Percentiles rank a stretch among this genome's conserved stretches.
Conservation (phyloP, 176 grass and related monocot species). For the Bolboschoenus planiculmis region DNA sequence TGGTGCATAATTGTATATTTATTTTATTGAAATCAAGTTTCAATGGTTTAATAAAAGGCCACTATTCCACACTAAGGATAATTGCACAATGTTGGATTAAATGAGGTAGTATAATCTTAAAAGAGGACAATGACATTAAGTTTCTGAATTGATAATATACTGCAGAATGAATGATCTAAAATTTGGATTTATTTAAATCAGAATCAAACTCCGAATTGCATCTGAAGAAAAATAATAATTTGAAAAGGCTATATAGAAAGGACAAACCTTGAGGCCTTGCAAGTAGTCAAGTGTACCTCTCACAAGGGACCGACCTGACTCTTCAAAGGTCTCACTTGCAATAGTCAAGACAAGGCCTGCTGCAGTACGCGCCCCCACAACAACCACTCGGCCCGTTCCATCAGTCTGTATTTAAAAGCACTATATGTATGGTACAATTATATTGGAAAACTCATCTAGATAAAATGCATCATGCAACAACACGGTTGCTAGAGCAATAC, state of each 20-base stretch:
- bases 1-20: background rate
- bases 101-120: background rate
- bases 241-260: conserved; percentile 2
- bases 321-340: conserved; percentile 98
- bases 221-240: background rate
- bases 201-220: background rate
- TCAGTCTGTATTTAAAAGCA: conserved; percentile 62
- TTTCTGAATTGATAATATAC: conserved; percentile 2
- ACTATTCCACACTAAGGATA: background rate
- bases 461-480: background rate
- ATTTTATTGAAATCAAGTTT: background rate
- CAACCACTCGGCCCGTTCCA: conserved; percentile 71
- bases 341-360: conserved; percentile 74
- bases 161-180: background rate
- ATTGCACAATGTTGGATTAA: background rate
- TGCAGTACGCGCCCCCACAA: conserved; percentile 79
- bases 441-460: background rate
- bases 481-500: background rate
- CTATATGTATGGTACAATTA: background rate
- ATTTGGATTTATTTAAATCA: background rate
- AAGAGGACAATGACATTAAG: background rate
- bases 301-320: conserved; percentile 83
- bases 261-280: conserved; percentile 92
- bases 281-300: conserved; percentile 97
- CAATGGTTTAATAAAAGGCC: background rate